Percentiles rank a stretch among this genome's conserved stretches.
These are phyloP conservation scores for Oenanthe javanica DNA, from an alignment of 140 eudicot species.

Conservation along the genomic window DNA sequence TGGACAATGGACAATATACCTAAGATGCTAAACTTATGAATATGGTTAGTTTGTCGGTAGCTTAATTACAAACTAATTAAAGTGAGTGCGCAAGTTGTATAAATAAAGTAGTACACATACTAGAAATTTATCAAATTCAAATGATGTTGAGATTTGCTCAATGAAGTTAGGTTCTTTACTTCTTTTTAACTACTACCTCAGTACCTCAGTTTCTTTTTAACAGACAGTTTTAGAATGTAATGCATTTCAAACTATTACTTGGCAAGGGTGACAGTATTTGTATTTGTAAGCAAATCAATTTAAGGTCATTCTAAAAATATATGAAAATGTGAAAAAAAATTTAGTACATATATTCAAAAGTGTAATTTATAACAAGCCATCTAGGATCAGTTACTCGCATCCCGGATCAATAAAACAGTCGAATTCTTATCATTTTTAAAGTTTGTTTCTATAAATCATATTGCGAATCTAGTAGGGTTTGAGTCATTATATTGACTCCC, in stretches of 20 bases:
- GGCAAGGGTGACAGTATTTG: too few relatives aligned
- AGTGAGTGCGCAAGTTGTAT: background rate
- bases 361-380: too few relatives aligned
- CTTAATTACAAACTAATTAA: background rate
- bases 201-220: background rate
- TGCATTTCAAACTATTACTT: too few relatives aligned
- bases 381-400: too few relatives aligned
- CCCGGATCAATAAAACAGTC: too few relatives aligned
- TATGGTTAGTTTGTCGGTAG: background rate
- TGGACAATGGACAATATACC: background rate
- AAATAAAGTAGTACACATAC: background rate
- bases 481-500: background rate
- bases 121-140: background rate
- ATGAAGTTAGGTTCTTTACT: background rate
- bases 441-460: background rate
- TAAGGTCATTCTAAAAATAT: too few relatives aligned
- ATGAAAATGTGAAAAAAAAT: too few relatives aligned
- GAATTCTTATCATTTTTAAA: background rate
- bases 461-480: background rate
- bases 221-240: background rate
- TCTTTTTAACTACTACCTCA: background rate
- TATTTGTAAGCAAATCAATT: too few relatives aligned
- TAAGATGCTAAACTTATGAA: background rate
- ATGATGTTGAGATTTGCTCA: background rate
- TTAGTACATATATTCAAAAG: too few relatives aligned